Base-by-base conservation (phyloP, 1,139 yeast genomes). In the Chernovozyma aurita region DNA sequence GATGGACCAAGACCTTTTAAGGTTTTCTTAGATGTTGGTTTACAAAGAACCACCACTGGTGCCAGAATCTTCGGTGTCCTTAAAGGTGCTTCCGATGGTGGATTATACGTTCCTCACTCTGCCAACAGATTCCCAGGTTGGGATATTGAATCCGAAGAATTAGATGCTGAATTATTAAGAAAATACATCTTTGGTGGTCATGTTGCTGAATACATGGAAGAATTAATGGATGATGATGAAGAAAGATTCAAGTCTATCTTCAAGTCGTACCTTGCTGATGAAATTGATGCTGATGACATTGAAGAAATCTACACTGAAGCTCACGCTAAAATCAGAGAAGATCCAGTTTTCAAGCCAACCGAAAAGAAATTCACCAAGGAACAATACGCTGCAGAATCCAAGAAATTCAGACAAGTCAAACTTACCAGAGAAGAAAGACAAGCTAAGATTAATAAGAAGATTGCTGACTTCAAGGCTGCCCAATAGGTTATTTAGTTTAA, bases 41-140 rank as follows among this genome's bases (percentile, higher is more conserved):
- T 94, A 72, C 95, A 90, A 76, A 92, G 99, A 84, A 88, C 99
- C 76, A 92, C 99, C 77, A 90, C 97, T 63, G 99, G 99, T 87
- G 97, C 97, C 68, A 87, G 95, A 76, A 80, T 92, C 70, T 92
- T 92, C 63, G 99, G 97, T 85, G 97, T 90, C 66, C 80, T 94
- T 69, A 92, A 92, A 85, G 99, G 99, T 85, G 98, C 98, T 66
- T 90, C 97, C 50, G 99, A 92, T 71, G 99, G 98, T 85, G 99
- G 99, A 63, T 80, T 92, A 64, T 87, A 85, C 90, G 80, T 92
- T 67, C 99, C 99, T 57, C 99, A 92, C 90, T 87, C 95, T 59
- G 85, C 95, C 66, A 90, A 90, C 83, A 90, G 98, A 85, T 92
- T 90, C 96, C 99, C 99, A 74, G 99, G 98, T 78, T 92, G 92